phyloP scores from a whole-genome alignment of 148 eudicot genomes.

The Gaultheria prostrata region DNA sequence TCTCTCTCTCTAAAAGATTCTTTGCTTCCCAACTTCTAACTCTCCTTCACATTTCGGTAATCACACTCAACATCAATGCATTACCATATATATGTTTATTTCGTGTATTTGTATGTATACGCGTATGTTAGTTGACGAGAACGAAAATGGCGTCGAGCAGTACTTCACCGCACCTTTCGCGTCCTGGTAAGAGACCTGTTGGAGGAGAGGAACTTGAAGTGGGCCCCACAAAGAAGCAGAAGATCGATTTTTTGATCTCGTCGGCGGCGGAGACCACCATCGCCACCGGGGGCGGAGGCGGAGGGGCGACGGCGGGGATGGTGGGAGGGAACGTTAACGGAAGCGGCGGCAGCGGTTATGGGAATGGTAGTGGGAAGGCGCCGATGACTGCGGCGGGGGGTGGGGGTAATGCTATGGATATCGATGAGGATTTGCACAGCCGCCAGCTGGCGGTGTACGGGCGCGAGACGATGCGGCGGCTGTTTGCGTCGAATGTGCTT shows the following conservation, averaged over 20 bases:
- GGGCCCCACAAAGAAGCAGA: slow-evolving; percentile 45
- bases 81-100: not conserved
- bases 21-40: not conserved
- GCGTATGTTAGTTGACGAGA: not conserved
- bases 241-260: slow-evolving; percentile 28
- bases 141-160: slow-evolving; percentile 6
- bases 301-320: slow-evolving; percentile 9
- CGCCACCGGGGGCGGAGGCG: too few species aligned
- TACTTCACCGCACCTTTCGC: slow-evolving; percentile 69
- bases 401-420: slow-evolving; percentile 39
- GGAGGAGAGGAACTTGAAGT: slow-evolving; percentile 44
- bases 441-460: slow-evolving; percentile 85
- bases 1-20: slow-evolving; percentile 8
- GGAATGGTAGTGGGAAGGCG: slow-evolving; percentile 26
- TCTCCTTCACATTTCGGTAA: not conserved
- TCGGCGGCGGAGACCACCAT: slow-evolving; percentile 27
- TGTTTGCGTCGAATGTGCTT: slow-evolving; percentile 69
- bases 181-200: slow-evolving; percentile 68
- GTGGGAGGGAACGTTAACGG: slow-evolving; percentile 24
- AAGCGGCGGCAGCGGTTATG: slow-evolving; percentile 24
- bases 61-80: not conserved
- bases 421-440: slow-evolving; percentile 87
- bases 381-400: slow-evolving; percentile 22
- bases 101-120: not conserved
- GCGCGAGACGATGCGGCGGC: slow-evolving; percentile 79